Percentiles rank a stretch among this genome's conserved stretches.
Conservation (phyloP, 2,329 filamentous ascomycete species). For the Pseudomassariella vexata region DNA sequence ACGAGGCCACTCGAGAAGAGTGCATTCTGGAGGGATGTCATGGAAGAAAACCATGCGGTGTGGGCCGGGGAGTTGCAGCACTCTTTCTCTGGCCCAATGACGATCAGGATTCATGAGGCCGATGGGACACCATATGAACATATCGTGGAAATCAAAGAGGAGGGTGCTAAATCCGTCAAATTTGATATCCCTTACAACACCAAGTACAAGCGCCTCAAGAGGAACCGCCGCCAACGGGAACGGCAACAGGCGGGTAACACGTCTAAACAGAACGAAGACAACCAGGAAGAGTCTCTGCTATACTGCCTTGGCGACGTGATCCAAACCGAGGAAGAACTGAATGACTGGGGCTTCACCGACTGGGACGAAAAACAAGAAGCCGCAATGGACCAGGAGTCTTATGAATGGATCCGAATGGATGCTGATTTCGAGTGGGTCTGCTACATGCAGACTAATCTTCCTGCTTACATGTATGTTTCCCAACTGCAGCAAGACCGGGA, state of each 20-base stretch:
- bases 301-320: conserved; percentile 92
- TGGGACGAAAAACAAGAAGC: conserved; percentile 87
- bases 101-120: conserved; percentile 93
- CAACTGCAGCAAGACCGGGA: conserved; percentile 96
- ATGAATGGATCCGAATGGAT: conserved; percentile 97
- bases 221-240: conserved; percentile 64
- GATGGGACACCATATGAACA: conserved; percentile 98
- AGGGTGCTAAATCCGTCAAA: conserved; percentile 64
- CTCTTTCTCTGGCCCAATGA: conserved; percentile 95
- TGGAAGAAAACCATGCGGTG: conserved; percentile 69
- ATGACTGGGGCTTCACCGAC: conserved; percentile 78
- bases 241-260: conserved; percentile 35
- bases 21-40: conserved; percentile 78
- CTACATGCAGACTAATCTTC: conserved; percentile 74
- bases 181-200: conserved; percentile 98
- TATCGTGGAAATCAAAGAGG: conserved; percentile 90
- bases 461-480: conserved; percentile 95
- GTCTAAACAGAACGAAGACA: conserved; percentile 43
- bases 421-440: conserved; percentile 98
- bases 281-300: conserved; percentile 74
- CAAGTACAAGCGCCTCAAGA: conserved; percentile 95
- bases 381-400: conserved; percentile 91
- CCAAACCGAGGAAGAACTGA: conserved; percentile 72
- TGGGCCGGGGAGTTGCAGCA: conserved; percentile 64
- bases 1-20: conserved; percentile 57